Conservation (phyloP, 768 basidiomycete genomes). For the Pluteus cervinus region DNA sequence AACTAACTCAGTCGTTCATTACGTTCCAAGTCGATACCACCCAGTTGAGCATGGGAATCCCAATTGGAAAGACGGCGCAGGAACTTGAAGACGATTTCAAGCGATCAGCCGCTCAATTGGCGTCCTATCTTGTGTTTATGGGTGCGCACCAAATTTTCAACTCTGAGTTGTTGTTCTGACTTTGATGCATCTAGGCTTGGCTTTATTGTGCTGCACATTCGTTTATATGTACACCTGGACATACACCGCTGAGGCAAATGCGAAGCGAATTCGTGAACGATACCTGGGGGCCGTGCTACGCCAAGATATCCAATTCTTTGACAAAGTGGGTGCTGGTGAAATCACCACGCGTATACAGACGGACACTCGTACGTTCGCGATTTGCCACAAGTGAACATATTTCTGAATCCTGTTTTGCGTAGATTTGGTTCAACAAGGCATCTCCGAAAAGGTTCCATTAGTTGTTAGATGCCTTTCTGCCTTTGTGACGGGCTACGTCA, state of each 20-base stretch:
- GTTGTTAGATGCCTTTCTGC: slow-evolving; percentile 46
- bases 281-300: slow-evolving; percentile 69
- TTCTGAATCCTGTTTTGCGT: not conserved
- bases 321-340: slow-evolving; percentile 81
- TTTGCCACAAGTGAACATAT: not conserved
- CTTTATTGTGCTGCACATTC: slow-evolving; percentile 60
- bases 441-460: slow-evolving; percentile 72
- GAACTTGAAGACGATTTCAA: slow-evolving; percentile 36
- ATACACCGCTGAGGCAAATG: slow-evolving; percentile 62
- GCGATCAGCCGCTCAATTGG: slow-evolving; percentile 38
- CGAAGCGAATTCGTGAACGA: slow-evolving; percentile 69
- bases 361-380: slow-evolving; percentile 50
- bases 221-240: slow-evolving; percentile 54
- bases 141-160: slow-evolving; percentile 28
- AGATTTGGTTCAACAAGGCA: slow-evolving; percentile 79
- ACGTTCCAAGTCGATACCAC: slow-evolving; percentile 29
- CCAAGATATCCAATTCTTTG: slow-evolving; percentile 78
- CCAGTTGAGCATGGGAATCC: slow-evolving; percentile 11
- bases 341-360: slow-evolving; percentile 83
- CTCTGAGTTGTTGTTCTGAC: slow-evolving; percentile 1
- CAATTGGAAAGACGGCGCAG: slow-evolving; percentile 15
- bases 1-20: slow-evolving; percentile 59
- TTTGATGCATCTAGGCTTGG: slow-evolving; percentile 38
- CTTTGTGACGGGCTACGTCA: slow-evolving; percentile 67
- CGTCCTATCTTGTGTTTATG: slow-evolving; percentile 50